Conservation (phyloP, 2,329 filamentous ascomycete genomes). For the Colletotrichum sp. region DNA sequence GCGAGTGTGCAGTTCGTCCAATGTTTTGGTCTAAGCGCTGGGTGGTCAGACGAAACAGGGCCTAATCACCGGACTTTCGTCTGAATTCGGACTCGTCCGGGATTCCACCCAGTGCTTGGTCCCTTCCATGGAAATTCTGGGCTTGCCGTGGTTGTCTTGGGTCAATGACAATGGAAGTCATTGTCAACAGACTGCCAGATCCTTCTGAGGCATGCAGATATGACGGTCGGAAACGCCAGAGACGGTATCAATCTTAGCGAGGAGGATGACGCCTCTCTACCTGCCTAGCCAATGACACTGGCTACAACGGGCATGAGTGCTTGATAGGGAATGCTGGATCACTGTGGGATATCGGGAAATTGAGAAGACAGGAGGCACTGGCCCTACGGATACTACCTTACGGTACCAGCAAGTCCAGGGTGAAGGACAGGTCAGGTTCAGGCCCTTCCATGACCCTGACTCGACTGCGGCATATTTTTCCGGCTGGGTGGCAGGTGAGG, state of each 20-base stretch:
- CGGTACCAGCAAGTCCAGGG: neutral
- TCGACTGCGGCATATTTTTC: slow-evolving; percentile 8
- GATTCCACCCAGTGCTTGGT: neutral
- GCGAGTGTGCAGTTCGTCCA: neutral
- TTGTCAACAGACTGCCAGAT: neutral
- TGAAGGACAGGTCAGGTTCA: too few species aligned
- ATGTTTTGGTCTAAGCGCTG: neutral
- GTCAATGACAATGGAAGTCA: neutral
- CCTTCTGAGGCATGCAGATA: neutral
- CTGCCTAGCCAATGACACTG: neutral
- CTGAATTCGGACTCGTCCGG: neutral
- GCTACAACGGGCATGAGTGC: neutral
- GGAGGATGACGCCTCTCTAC: neutral
- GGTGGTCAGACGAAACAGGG: neutral
- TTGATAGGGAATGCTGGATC: neutral
- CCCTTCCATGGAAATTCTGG: neutral
- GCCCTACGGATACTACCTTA: neutral
- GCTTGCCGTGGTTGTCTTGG: neutral
- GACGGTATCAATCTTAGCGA: neutral
- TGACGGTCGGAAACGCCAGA: neutral
- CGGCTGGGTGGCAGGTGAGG: neutral
- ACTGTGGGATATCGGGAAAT: neutral
- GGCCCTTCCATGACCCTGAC: neutral
- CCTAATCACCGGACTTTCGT: neutral
- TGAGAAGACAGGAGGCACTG: neutral